Percentiles rank a stretch among this genome's conserved stretches.
phyloP scores from a whole-genome alignment of 306 rosid species.

The Trifolium repens region DNA sequence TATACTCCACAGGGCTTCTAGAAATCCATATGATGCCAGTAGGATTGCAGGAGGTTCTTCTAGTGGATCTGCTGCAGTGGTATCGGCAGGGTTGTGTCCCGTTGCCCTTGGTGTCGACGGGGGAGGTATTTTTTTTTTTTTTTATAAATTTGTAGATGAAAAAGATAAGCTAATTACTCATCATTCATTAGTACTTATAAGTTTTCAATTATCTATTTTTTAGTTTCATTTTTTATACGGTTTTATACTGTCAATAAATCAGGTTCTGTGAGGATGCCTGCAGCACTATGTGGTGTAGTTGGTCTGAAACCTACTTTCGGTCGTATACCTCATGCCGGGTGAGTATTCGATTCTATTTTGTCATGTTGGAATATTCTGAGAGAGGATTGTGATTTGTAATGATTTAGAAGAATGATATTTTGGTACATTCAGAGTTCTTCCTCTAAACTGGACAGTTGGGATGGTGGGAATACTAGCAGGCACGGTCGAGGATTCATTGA shows the following conservation, averaged over 20 bases:
- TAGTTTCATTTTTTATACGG: not conserved
- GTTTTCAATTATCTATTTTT: not conserved
- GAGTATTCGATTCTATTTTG: slow-evolving; percentile 27
- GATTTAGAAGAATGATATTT: slow-evolving; percentile 26
- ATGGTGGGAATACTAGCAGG: slow-evolving; percentile 87
- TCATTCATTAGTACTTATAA: not conserved
- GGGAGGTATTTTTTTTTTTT: slow-evolving; percentile 65
- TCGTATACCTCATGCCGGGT: slow-evolving; percentile 88
- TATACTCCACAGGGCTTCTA: slow-evolving; percentile 56
- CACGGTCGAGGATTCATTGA: slow-evolving; percentile 78
- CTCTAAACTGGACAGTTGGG: slow-evolving; percentile 93
- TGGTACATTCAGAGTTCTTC: slow-evolving; percentile 71
- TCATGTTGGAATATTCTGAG: slow-evolving; percentile 3
- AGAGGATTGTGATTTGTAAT: slow-evolving; percentile 25
- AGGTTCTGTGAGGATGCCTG: slow-evolving; percentile 96
- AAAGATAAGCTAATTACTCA: not conserved
- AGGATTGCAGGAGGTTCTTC: slow-evolving; percentile 92
- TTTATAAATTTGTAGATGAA: not conserved
- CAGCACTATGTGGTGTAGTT: slow-evolving; percentile 87
- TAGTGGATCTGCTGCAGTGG: slow-evolving; percentile 96
- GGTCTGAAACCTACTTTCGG: slow-evolving; percentile 89
- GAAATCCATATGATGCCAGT: slow-evolving; percentile 71
- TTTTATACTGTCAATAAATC: not conserved
- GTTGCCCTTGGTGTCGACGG: slow-evolving; percentile 95
- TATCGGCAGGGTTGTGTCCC: slow-evolving; percentile 92